A percentile compares a stretch with the other conserved stretches of the same genome.
Evolutionary conservation across 176 grass and related monocot species (phyloP).

Genomic region (Raddia distichophylla): DNA sequence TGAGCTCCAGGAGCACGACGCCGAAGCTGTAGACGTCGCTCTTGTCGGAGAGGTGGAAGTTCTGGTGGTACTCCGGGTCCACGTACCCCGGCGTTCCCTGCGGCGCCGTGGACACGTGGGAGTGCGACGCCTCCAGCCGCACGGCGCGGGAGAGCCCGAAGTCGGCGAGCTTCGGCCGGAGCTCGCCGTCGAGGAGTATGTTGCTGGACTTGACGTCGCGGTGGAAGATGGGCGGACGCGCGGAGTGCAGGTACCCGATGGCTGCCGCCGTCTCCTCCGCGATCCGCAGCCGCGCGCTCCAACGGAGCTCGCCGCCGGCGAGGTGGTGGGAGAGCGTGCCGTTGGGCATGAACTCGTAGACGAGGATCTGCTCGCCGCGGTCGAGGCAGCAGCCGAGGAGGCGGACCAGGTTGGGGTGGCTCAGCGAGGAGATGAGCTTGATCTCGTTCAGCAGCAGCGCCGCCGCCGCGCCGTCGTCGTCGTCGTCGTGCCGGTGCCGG

Average conservation of each 20-base stretch:
- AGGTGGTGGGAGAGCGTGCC: slow-evolving; percentile 85
- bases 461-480: neutral
- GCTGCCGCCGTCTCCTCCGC: slow-evolving; percentile 66
- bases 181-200: slow-evolving; percentile 69
- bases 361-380: slow-evolving; percentile 80
- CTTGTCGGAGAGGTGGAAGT: slow-evolving; percentile 92
- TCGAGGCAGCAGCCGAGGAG: slow-evolving; percentile 94
- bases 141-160: slow-evolving; percentile 76
- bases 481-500: slow-evolving; percentile 41
- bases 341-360: slow-evolving; percentile 91
- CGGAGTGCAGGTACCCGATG: slow-evolving; percentile 70
- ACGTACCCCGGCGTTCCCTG: slow-evolving; percentile 97
- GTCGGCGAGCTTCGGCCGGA: slow-evolving; percentile 80
- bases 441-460: slow-evolving; percentile 73
- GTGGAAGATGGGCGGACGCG: slow-evolving; percentile 83
- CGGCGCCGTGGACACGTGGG: slow-evolving; percentile 86
- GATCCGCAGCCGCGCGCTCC: slow-evolving; percentile 59
- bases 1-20: slow-evolving; percentile 90
- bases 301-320: slow-evolving; percentile 38
- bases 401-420: slow-evolving; percentile 82
- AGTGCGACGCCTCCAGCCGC: slow-evolving; percentile 48
- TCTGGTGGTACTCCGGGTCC: slow-evolving; percentile 93
- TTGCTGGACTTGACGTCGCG: slow-evolving; percentile 96
- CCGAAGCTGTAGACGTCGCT: slow-evolving; percentile 99
- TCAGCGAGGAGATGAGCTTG: slow-evolving; percentile 78